These are phyloP conservation scores for Picea abies DNA, from an alignment of 83 land plant genomes.

Conservation along the genomic window DNA sequence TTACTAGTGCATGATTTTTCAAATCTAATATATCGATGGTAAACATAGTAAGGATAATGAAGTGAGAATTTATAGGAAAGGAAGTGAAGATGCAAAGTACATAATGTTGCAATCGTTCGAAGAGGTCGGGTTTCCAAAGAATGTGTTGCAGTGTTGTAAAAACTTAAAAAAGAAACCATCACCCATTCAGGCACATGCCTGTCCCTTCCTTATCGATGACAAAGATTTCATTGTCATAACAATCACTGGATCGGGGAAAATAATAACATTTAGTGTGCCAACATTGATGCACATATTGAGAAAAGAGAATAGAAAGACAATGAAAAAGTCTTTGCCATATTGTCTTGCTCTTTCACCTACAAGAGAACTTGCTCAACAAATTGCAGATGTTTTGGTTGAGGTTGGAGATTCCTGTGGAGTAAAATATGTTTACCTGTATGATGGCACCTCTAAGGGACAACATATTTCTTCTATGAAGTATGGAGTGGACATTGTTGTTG, in stretches of 20 bases:
- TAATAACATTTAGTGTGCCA: conserved; percentile 89
- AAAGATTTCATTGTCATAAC: conserved; percentile 95
- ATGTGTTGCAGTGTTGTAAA: conserved; percentile 77
- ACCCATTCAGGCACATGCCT: conserved; percentile 88
- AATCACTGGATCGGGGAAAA: conserved; percentile 91
- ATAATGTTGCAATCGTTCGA: conserved; percentile 55
- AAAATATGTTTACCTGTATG: too few species aligned
- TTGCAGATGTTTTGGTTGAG: too few species aligned
- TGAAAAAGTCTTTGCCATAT: conserved; percentile 44
- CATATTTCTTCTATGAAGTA: too few species aligned
- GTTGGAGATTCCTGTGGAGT: too few species aligned
- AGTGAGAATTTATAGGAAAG: conserved; percentile 50
- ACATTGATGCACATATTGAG: conserved; percentile 77
- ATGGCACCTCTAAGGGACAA: too few species aligned
- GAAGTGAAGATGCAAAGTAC: conserved; percentile 51
- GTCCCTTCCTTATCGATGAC: conserved; percentile 88
- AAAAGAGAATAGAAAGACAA: conserved; percentile 35
- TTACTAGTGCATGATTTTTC: conserved; percentile 15
- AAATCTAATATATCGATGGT: too few species aligned
- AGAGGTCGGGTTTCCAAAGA: conserved; percentile 51
- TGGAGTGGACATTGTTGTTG: conserved; percentile 73
- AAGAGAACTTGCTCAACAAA: too few species aligned
- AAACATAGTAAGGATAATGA: background rate
- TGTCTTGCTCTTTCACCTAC: conserved; percentile 85
- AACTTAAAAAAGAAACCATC: conserved; percentile 79